Percentiles rank a stretch among this genome's conserved stretches.
These are phyloP conservation scores for Allium fistulosum DNA, from an alignment of 106 monocot genomes.

Conservation along the genomic window DNA sequence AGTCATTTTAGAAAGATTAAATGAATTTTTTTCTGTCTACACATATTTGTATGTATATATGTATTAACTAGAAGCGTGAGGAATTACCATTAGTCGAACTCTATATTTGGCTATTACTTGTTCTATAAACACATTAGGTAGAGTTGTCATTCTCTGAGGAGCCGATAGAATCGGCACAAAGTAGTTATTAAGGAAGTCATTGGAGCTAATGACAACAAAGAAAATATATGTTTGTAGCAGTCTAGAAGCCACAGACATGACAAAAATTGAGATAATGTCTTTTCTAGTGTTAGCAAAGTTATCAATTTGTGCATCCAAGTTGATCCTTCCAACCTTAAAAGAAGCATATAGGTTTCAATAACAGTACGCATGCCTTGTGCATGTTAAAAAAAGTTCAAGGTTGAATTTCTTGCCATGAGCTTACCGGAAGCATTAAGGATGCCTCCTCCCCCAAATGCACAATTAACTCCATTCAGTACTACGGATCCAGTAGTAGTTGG, in stretches of 20 bases:
- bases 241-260: constrained; percentile 7
- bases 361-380: too few species aligned
- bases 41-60: too few species aligned
- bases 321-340: constrained; percentile 33
- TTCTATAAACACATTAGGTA: constrained; percentile 27
- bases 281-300: constrained; percentile 40
- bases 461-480: too few species aligned
- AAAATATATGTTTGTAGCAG: constrained; percentile 30
- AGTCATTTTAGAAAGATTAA: too few species aligned
- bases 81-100: constrained; percentile 20
- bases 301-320: constrained; percentile 51
- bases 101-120: constrained; percentile 27
- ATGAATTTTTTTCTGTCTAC: too few species aligned
- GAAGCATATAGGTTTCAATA: not conserved
- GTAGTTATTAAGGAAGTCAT: constrained; percentile 81
- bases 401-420: not conserved
- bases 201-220: constrained; percentile 51
- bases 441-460: too few species aligned
- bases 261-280: constrained; percentile 32
- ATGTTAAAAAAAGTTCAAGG: not conserved
- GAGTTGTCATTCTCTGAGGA: constrained; percentile 14
- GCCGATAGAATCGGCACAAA: constrained; percentile 28
- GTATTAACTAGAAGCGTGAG: not conserved
- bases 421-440: too few species aligned
- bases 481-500: too few species aligned